These are phyloP conservation scores for Teunomyces pallodes DNA, from an alignment of 805 yeast genomes.

Conservation along the genomic window DNA sequence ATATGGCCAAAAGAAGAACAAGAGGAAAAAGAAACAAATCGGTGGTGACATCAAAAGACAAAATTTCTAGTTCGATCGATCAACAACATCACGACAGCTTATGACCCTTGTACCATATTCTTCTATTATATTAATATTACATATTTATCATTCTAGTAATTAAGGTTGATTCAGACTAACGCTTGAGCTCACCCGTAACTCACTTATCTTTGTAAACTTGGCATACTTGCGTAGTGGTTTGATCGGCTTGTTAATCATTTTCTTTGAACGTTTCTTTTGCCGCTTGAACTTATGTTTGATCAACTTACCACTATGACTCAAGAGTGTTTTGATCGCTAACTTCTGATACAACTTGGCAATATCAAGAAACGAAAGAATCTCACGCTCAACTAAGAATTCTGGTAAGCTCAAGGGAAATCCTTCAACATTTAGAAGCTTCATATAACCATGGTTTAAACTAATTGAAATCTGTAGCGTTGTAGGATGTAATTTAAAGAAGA, in stretches of 20 bases:
- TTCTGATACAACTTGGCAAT: constrained; percentile 33
- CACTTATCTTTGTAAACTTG: constrained; percentile 21
- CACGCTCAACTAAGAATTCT: constrained; percentile 27
- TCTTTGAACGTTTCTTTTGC: constrained; percentile 11
- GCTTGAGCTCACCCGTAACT: constrained; percentile 11
- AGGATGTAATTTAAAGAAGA: constrained; percentile 42
- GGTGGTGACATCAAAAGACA: constrained; percentile 39
- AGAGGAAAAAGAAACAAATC: constrained; percentile 38
- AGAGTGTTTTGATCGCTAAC: constrained; percentile 27
- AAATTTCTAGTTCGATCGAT: constrained; percentile 19
- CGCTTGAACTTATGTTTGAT: constrained; percentile 30
- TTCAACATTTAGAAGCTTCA: constrained; percentile 36
- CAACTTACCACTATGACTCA: constrained; percentile 36
- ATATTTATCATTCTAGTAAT: background rate
- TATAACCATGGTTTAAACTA: constrained; percentile 31
- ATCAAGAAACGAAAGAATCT: constrained; percentile 34
- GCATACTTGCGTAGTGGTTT: constrained; percentile 22
- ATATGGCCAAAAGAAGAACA: constrained; percentile 27
- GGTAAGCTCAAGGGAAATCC: constrained; percentile 35
- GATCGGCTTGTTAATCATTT: constrained; percentile 16
- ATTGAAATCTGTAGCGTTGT: constrained; percentile 34
- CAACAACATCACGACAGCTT: background rate
- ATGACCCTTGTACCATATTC: background rate
- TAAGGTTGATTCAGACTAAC: background rate
- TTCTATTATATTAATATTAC: background rate